Evolutionary conservation across 352 stramenopile genomes (phyloP), one percentile per base, ranked within the genome.

Genomic region (Phytopythium sindhum): DNA sequence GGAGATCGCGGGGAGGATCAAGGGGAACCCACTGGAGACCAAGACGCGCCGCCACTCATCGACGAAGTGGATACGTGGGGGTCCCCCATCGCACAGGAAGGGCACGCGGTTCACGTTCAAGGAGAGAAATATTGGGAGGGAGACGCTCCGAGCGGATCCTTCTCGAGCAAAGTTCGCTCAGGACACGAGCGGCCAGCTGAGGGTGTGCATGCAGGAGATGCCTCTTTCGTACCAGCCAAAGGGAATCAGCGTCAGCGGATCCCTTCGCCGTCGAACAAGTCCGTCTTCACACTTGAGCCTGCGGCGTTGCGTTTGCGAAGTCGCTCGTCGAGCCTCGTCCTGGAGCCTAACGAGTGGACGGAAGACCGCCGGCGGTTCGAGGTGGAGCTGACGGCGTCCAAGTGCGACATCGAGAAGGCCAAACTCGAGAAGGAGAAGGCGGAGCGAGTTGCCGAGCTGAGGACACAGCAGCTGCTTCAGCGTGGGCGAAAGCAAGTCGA

Each of bases 331-430:
- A 57, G 42, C 23, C n/a, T 50, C 11, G 21, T 57, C 2, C 60
- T 60, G 33, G 29, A 60, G 42, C 54, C 60, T 23, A 80, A 78
- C 14, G 66, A 72, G 4, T 90, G 80, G 77, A 74, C 69, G 15
- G 63, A 84, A 15, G 79, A 86, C 29, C 63, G 74, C 19, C 69
- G 63, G 10, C 51, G 70, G 23, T 74, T 81, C 23, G 60, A 78
- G 5, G 47, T 83, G 12, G 77, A 85, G 61, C 68, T 91, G 11
- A 42, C 55, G 19, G 67, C 64, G 42, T 89, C 80, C 17, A 78
- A 78, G 48, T 67, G 65, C 17, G 77, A 86, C 15, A 62, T 90
- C 21, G 68, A 70, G 45, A 56, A 21, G 6, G 66, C 77, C 1
- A 74, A 75, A 29, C 67, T 77, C 24, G 58, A 75, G 23, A 77